These are phyloP conservation scores for Grosmannia serpens DNA, from an alignment of 2,329 filamentous ascomycete genomes.

Conservation along the genomic window DNA sequence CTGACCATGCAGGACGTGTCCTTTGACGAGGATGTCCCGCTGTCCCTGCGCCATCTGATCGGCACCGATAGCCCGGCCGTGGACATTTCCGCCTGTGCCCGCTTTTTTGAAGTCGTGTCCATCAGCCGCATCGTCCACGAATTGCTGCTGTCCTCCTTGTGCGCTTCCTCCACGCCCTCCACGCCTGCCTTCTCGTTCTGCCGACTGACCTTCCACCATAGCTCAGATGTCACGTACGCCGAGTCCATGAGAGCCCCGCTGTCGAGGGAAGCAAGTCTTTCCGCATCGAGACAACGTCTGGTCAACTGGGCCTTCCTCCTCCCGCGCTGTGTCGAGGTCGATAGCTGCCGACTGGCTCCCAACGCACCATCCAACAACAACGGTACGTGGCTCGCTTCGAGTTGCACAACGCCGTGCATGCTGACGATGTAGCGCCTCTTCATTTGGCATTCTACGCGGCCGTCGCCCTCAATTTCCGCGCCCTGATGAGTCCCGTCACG, in stretches of 20 bases:
- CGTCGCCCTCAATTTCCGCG: conserved; percentile 29
- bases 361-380: conserved; percentile 11
- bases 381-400: conserved; percentile 6
- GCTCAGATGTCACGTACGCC: conserved; percentile 7
- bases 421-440: conserved; percentile 18
- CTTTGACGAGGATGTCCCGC: conserved; percentile 29
- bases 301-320: conserved; percentile 25
- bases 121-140: conserved; percentile 21
- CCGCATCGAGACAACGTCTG: conserved; percentile 18
- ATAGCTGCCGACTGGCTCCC: neutral
- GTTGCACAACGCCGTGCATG: too few species aligned
- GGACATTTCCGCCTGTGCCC: conserved; percentile 22
- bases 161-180: neutral
- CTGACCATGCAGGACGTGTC: conserved; percentile 29
- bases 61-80: conserved; percentile 13
- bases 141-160: conserved; percentile 14
- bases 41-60: conserved; percentile 19
- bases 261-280: conserved; percentile 11
- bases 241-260: conserved; percentile 11
- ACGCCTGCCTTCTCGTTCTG: neutral
- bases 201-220: neutral
- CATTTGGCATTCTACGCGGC: conserved; percentile 30
- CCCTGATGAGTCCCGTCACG: conserved; percentile 33
- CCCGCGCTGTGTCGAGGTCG: conserved; percentile 22
- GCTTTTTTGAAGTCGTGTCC: conserved; percentile 25